These are phyloP conservation scores for Aureobasidium pullulans DNA, from an alignment of 2,329 filamentous ascomycete species.

Conservation along the genomic window DNA sequence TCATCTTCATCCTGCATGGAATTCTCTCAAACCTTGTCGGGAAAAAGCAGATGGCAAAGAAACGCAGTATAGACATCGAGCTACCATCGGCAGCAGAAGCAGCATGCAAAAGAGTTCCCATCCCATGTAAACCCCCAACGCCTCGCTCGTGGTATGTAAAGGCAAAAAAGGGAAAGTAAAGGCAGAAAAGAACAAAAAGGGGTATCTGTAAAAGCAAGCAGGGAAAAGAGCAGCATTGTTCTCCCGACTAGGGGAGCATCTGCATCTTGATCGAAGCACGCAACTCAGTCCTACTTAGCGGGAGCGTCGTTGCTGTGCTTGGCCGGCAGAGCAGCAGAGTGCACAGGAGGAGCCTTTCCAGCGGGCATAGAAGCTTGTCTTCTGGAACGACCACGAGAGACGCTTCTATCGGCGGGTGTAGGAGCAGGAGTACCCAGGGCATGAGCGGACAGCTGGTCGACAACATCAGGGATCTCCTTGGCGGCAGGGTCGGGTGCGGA, in stretches of 20 bases:
- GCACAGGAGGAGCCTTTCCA: not conserved
- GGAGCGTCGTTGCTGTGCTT: not conserved
- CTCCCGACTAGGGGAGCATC: too few species aligned
- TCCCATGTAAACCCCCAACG: not conserved
- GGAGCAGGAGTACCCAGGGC: not conserved
- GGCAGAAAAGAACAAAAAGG: not conserved
- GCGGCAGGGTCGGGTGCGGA: not conserved
- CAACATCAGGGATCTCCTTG: not conserved
- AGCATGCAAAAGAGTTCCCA: not conserved
- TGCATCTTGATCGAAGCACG: not conserved
- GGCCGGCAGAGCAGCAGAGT: not conserved
- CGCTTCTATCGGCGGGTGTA: not conserved
- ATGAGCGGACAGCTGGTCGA: not conserved
- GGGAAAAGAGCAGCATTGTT: not conserved
- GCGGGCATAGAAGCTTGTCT: not conserved
- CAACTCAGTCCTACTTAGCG: not conserved
- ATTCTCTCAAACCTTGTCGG: too few species aligned
- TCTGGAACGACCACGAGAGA: slow-evolving; percentile 1
- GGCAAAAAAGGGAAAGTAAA: not conserved
- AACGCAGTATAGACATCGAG: not conserved
- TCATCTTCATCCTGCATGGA: too few species aligned
- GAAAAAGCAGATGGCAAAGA: too few species aligned
- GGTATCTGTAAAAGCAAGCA: not conserved
- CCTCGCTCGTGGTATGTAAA: not conserved
- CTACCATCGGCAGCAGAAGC: too few species aligned